Evolutionary conservation across 257 asterid species (phyloP), one percentile per base, ranked within the genome.

Genomic region (Solanum raphanifolium): DNA sequence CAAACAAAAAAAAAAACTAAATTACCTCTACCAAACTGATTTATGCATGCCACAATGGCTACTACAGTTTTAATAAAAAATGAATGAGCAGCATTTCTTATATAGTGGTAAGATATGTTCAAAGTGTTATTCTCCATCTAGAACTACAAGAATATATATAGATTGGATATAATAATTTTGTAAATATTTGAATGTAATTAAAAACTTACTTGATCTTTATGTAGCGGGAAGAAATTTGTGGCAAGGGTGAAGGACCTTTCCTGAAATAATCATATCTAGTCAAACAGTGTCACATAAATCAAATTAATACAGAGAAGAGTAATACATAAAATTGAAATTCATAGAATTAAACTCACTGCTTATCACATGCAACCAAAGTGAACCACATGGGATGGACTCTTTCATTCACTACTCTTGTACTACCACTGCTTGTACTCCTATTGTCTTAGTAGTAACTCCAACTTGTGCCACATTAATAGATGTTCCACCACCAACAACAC

Each of bases 281-380:
- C 35, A 66, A 66, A 66, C 2, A 27, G 12, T 7, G 13, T 18
- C n/a, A 31, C 2, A 32, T 29, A 69, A 3, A 69, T 4, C 3
- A 4, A 69, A 52, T 18, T 55, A 31, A 68, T 27, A 66, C 18
- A 65, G 4, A 65, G 8, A 65, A 65, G 32, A 65, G 16, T 25
- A 65, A 65, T 65, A 25, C 9, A 68, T 29, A 68, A 13, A 31
- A 15, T 31, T 31, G 23, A 31, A 71, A 65, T 27, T 35, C 38
- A 34, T 34, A 32, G 31, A 52, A 71, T 27, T 68, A 68, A 52
- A 58, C 91, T 88, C 62, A 90, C 90, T 90, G 86, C 5, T 38
- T 78, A 29, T 88, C 79, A 35, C 79, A 90, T 71, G 87, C 90
- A 84, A 90, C 91, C 29, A 90, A 35, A 21, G 25, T n/a, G 32